Conservation (phyloP, 169 alveolate species). For the Besnoitia besnoiti region DNA sequence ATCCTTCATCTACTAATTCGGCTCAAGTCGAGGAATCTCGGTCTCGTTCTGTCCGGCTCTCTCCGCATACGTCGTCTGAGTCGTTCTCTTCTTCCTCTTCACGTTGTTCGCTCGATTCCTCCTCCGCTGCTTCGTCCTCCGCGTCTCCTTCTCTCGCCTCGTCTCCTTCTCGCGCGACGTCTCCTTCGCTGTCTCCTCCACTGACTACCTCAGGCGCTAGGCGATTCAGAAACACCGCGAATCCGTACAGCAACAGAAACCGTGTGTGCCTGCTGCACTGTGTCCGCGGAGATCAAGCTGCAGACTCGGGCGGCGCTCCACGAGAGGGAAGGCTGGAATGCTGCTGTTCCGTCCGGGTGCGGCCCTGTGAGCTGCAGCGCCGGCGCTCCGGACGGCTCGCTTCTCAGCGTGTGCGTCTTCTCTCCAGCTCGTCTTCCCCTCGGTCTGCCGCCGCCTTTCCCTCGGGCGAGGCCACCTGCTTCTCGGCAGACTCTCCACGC, state of each 20-base stretch:
- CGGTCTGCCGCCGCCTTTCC: no score
- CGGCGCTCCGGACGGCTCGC: neutral
- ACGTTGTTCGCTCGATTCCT: neutral
- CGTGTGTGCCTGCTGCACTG: neutral
- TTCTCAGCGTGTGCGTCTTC: neutral
- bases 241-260: neutral
- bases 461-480: no score
- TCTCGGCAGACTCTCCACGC: no score
- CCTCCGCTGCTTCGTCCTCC: neutral
- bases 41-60: no score
- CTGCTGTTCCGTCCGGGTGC: neutral
- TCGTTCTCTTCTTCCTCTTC: neutral
- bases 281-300: neutral
- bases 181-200: neutral
- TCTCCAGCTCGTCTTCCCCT: no score
- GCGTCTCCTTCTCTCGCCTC: neutral
- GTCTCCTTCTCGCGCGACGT: neutral
- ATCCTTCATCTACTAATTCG: no score
- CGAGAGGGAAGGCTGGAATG: neutral
- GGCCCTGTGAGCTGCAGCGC: neutral
- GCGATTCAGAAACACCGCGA: neutral
- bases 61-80: neutral
- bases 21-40: no score
- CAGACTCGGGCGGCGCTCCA: neutral
- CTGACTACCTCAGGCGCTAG: neutral